These are phyloP conservation scores for Ceratocystis papillata DNA, from an alignment of 2,329 filamentous ascomycete genomes.

Conservation along the genomic window DNA sequence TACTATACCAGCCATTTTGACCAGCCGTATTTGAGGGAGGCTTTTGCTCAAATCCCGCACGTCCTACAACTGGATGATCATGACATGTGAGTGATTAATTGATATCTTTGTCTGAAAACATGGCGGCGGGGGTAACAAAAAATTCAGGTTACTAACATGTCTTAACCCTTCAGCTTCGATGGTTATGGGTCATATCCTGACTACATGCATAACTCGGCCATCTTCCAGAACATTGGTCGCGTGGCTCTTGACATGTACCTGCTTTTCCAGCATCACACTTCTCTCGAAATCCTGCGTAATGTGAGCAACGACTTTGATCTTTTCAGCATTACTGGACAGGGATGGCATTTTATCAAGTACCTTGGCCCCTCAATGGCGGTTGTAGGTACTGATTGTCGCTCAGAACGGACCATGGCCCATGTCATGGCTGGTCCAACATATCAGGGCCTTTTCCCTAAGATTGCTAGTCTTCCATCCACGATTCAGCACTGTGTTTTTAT, in stretches of 20 bases:
- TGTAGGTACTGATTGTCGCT: conserved; percentile 81
- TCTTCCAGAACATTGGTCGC: conserved; percentile 96
- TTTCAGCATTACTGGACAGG: conserved; percentile 92
- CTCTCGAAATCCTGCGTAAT: conserved; percentile 81
- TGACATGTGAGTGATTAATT: conserved; percentile 68
- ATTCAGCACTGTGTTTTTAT: conserved; percentile 98
- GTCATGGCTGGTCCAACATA: conserved; percentile 96
- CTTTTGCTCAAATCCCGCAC: conserved; percentile 94
- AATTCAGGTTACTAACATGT: conserved; percentile 21
- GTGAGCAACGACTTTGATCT: conserved; percentile 80
- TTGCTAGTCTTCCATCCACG: conserved; percentile 77
- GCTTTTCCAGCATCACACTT: conserved; percentile 96
- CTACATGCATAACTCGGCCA: conserved; percentile 94
- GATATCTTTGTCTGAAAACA: background rate
- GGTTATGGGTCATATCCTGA: conserved; percentile 95
- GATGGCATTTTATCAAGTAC: conserved; percentile 98
- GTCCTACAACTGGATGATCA: conserved; percentile 90
- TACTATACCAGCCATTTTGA: conserved; percentile 99
- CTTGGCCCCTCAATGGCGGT: conserved; percentile 84
- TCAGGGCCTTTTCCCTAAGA: conserved; percentile 91
- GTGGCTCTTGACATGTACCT: conserved; percentile 97
- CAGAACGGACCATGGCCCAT: conserved; percentile 78
- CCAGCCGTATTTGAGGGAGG: conserved; percentile 85
- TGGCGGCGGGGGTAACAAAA: background rate
- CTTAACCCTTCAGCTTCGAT: conserved; percentile 57